Percentiles rank a stretch among this genome's conserved stretches.
Evolutionary conservation across 192 early-diverging fungal genomes (phyloP).

Genomic region (Thoreauomyces humboldtii): DNA sequence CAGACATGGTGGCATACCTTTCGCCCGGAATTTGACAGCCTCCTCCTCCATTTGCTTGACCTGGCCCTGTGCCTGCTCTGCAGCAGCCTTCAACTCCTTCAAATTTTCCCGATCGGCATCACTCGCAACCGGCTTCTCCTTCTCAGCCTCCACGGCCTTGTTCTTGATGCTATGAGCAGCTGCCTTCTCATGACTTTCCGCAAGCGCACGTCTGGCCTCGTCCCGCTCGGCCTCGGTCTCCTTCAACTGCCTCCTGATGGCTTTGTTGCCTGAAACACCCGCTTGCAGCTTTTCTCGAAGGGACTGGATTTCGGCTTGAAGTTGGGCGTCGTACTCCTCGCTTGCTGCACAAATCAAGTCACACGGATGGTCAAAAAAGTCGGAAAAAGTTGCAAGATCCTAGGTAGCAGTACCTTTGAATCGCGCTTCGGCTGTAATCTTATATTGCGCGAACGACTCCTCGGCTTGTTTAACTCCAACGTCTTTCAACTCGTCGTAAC

Average conservation of each 20-base stretch:
- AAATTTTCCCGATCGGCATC: neutral
- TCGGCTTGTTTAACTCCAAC: constrained; percentile 11
- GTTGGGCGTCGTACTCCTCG: constrained; percentile 2
- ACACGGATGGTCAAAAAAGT: neutral
- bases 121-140: neutral
- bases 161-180: constrained; percentile 8
- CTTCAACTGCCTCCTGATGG: constrained; percentile 3
- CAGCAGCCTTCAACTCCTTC: constrained; percentile 5
- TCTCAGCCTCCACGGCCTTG: neutral
- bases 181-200: neutral
- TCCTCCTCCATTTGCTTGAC: neutral
- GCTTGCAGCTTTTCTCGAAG: constrained; percentile 1
- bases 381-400: neutral
- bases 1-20: neutral
- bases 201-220: neutral
- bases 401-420: constrained; percentile 12
- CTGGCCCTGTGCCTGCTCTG: constrained; percentile 1
- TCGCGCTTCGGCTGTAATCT: constrained; percentile 3
- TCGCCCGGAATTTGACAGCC: neutral
- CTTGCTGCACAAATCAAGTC: neutral
- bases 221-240: neutral
- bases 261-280: neutral
- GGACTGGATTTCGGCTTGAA: constrained; percentile 5
- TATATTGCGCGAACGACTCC: neutral
- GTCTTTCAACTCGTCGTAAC: constrained; percentile 11